Evolutionary conservation across 805 yeast species (phyloP).

Genomic region (Yarrowia phangngaensis): DNA sequence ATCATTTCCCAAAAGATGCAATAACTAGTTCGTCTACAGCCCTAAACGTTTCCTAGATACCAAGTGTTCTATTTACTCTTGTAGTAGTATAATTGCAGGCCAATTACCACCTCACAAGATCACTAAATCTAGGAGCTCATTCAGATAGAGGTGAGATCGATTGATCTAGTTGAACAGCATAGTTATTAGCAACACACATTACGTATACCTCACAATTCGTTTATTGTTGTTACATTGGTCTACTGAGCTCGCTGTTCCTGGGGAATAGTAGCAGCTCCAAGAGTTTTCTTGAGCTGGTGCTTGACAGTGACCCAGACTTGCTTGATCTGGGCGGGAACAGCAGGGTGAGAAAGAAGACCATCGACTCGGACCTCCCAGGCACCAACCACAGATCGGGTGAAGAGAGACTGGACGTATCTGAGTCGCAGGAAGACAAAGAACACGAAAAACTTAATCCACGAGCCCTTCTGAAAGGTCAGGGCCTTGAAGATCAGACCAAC

Average conservation of each 20-base stretch:
- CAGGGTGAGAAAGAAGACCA: slow-evolving; percentile 52
- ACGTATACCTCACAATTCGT: too few species aligned
- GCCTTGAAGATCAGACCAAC: slow-evolving; percentile 41
- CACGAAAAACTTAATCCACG: slow-evolving; percentile 53
- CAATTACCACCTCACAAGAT: too few species aligned
- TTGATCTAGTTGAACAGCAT: too few species aligned
- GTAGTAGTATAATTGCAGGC: too few species aligned
- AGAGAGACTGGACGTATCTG: slow-evolving; percentile 70
- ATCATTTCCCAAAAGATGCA: too few species aligned
- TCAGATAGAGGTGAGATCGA: neutral
- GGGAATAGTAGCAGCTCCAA: slow-evolving; percentile 23
- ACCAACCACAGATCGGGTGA: slow-evolving; percentile 66
- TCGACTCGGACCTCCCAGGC: slow-evolving; percentile 64
- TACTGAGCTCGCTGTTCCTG: slow-evolving; percentile 25
- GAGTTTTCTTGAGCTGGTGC: slow-evolving; percentile 31
- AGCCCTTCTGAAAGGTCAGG: slow-evolving; percentile 56
- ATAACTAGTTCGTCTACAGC: too few species aligned
- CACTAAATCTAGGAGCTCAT: neutral
- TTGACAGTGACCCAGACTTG: slow-evolving; percentile 51
- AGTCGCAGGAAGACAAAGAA: slow-evolving; percentile 62
- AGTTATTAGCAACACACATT: too few species aligned
- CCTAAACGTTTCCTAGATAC: too few species aligned
- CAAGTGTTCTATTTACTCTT: too few species aligned
- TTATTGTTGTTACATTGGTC: too few species aligned
- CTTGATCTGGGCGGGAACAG: slow-evolving; percentile 51